Conservation (phyloP, 108 stramenopile genomes). For the Schizochytrium sp. region DNA sequence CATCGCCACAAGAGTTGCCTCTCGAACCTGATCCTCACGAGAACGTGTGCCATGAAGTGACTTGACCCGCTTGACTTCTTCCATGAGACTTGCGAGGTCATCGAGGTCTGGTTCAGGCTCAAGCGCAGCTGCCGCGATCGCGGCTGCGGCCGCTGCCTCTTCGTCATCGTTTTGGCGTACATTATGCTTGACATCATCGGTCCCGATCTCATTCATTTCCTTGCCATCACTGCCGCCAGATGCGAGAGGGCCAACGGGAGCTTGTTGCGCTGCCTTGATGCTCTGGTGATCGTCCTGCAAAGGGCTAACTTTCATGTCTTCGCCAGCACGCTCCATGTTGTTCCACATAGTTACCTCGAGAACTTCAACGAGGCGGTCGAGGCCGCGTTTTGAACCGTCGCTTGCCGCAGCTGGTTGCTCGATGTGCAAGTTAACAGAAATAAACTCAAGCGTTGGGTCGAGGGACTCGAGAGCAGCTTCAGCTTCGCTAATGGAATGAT, state of each 20-base stretch:
- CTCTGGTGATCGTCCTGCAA: too few relatives aligned
- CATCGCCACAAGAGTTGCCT: neutral
- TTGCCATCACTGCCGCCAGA: too few relatives aligned
- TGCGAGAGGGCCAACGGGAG: too few relatives aligned
- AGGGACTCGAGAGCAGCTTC: neutral
- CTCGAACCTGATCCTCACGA: neutral
- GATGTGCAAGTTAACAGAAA: neutral
- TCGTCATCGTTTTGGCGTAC: neutral
- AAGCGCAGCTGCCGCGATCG: neutral
- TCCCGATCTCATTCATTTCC: too few relatives aligned
- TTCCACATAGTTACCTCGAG: neutral
- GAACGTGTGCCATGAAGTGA: neutral
- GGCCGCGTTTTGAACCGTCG: neutral
- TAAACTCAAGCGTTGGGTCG: neutral
- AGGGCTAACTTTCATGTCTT: too few relatives aligned
- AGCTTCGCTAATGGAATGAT: neutral
- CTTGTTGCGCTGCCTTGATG: too few relatives aligned
- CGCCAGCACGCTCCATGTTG: neutral
- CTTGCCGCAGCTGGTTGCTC: too few relatives aligned
- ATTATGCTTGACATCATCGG: too few relatives aligned
- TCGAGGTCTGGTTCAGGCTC: neutral
- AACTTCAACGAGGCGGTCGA: neutral
- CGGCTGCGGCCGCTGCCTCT: neutral
- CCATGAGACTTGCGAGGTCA: neutral
- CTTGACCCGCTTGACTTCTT: neutral